phyloP scores from a whole-genome alignment of 2,329 filamentous ascomycete genomes.

The Trichoderma guizhouense region DNA sequence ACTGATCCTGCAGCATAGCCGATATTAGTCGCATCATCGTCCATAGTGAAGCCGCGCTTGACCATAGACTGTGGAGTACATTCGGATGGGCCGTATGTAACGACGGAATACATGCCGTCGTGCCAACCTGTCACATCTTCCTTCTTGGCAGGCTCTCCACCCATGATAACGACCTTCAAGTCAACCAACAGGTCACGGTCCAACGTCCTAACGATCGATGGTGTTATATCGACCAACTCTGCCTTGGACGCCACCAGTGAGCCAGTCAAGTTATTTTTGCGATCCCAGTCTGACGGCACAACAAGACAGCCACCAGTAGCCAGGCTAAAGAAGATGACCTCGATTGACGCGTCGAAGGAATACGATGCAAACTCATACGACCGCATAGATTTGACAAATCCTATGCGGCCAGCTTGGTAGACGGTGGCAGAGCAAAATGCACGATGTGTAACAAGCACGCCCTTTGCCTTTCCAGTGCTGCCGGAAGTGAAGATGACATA shows the following conservation, averaged over 20 bases:
- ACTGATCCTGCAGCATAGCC: not conserved
- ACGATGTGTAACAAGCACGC: not conserved
- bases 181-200: not conserved
- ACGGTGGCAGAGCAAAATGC: not conserved
- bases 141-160: not conserved
- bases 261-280: not conserved
- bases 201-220: not conserved
- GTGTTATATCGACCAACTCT: constrained; percentile 6
- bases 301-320: not conserved
- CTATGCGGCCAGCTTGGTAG: not conserved
- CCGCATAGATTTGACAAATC: not conserved
- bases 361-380: constrained; percentile 14
- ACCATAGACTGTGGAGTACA: not conserved
- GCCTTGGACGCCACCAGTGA: not conserved
- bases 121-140: not conserved
- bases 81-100: not conserved
- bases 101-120: not conserved
- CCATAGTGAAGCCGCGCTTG: not conserved
- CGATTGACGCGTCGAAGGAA: constrained; percentile 1
- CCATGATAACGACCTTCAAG: not conserved
- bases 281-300: not conserved
- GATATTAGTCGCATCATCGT: not conserved
- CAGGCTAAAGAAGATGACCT: too few relatives aligned
- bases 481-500: constrained; percentile 16
- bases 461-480: constrained; percentile 16